These are phyloP conservation scores for Phytophthora lateralis DNA, from an alignment of 352 stramenopile species.

Conservation along the genomic window DNA sequence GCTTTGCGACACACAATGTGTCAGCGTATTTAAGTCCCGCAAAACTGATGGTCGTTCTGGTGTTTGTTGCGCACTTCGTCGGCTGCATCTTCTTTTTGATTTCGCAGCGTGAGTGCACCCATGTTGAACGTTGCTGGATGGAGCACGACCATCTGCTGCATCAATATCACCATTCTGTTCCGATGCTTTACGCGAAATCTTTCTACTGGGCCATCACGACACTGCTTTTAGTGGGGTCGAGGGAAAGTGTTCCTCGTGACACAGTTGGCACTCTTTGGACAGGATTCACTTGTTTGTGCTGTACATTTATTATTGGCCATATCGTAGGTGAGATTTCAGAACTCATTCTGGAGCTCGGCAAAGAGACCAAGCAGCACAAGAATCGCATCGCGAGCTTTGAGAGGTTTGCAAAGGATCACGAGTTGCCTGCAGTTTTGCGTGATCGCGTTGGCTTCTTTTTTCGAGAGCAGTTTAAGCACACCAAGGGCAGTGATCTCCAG, in stretches of 20 bases:
- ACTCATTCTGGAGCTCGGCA: conserved; percentile 74
- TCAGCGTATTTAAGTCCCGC: conserved; percentile 60
- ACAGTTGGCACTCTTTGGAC: conserved; percentile 63
- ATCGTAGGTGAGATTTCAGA: conserved; percentile 80
- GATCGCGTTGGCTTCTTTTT: conserved; percentile 67
- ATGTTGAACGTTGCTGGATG: conserved; percentile 61
- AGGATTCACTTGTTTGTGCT: conserved; percentile 60
- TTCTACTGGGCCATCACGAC: conserved; percentile 83
- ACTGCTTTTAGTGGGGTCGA: conserved; percentile 65
- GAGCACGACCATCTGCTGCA: conserved; percentile 69
- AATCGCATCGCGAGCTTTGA: conserved; percentile 65
- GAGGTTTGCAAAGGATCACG: conserved; percentile 64
- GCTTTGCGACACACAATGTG: conserved; percentile 48
- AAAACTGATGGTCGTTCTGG: conserved; percentile 62
- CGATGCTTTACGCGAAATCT: conserved; percentile 61
- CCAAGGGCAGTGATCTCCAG: conserved; percentile 64
- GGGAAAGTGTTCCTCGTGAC: conserved; percentile 64
- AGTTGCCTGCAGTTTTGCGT: conserved; percentile 50
- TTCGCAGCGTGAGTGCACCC: conserved; percentile 51
- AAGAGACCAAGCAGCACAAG: conserved; percentile 67
- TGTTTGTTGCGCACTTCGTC: conserved; percentile 65
- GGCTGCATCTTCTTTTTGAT: conserved; percentile 78
- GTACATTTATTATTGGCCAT: conserved; percentile 77
- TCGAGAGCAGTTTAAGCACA: conserved; percentile 63
- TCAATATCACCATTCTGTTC: conserved; percentile 50